Base-by-base conservation (phyloP, 768 basidiomycete species). In the Serendipita sp. region DNA sequence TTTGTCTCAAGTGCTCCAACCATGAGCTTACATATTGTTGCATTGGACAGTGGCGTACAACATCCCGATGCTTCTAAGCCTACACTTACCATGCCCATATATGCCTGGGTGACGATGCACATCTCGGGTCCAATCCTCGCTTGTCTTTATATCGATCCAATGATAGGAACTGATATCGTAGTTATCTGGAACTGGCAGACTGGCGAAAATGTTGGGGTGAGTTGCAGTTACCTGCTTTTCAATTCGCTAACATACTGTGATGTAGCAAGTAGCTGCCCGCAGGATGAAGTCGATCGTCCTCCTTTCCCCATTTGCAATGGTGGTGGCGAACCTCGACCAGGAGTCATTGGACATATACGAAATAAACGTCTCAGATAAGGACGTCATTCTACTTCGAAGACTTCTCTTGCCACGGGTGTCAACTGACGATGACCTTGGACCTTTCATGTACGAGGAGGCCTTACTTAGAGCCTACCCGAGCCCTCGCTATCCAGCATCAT, bases 321-420 rank as follows among this genome's bases (percentile, higher is more conserved):
- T 60, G 8, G 55, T 60, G 5, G 55, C 55, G 34, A 60, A 60
- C n/a, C 55, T 60, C 10, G 55, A 60, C 34, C 55, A 60, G 33
- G 55, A 60, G 10, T 27, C 55, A 60, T 34, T 60, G 55, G 55
- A 60, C n/a, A 34, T 60, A n/a, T 60, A 60, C 55, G 33, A 60
- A 4, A 36, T 60, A n/a, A 34, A 60, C 16, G 27, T 10, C 4
- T 10, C n/a, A 31, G 27, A 8, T 4, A 36, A 4, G 27, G 34
- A 4, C 1, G 27, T 60, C 27, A 60, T 8, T 23, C 55, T 60
- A 4, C n/a, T 60, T 36, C 55, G 34, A 60, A 23, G 55, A 36
- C 55, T 60, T n/a, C 18, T 60, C 8, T n/a, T 60, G 18, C 55
- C 55, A 37, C 23, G 55, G 23, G 33, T 60, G 4, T 27, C 27